Evolutionary conservation across 1,139 yeast genomes (phyloP), one percentile per base, ranked within the genome.

Genomic region (Candida sp.): DNA sequence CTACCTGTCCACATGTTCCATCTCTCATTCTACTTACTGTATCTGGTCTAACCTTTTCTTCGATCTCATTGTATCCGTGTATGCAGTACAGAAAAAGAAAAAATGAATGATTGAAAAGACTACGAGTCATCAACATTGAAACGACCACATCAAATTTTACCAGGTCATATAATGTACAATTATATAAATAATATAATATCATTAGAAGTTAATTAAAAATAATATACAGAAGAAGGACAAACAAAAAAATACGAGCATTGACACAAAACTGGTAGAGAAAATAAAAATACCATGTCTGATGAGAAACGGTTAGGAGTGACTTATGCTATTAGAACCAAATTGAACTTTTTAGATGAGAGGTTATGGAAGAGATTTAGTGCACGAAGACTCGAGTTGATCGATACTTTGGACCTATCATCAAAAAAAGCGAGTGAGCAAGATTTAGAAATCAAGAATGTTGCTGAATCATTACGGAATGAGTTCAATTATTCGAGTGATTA

Each of bases 371-470:
- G 83, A 54, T 91, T 93, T 58, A 86, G 95, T 8, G 90, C 96
- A 1, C 72, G 98, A 45, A 69, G 99, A 50, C 70, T 93, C 35
- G 97, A 90, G 63, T 72, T 93, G 45, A 93, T 93, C 35, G 97
- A 91, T 60, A 79, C 86, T 21, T 72, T 89, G 53, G 85, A 84
- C 43, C 70, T 93, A 45, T 82, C 91, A 51, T 76, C 83, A 25
- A 81, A 81, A 49, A 91, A 90, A 66, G 98, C 98, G 1, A 81
- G 91, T 45, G 98, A 93, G 60, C 98, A 93, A 61, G 97, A 91
- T 53, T 81, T 76, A 29, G 84, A 86, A 52, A 89, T 93, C 40
- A 72, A 75, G 41, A 75, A 78, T 42, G 95, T 95, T 33, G 96
- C 98, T 0, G 79, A 81, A 45, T 75, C 82, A 5, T 68, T 93